Evolutionary conservation across 441 rosid genomes (phyloP).

Genomic region (Aquilaria agallochum): DNA sequence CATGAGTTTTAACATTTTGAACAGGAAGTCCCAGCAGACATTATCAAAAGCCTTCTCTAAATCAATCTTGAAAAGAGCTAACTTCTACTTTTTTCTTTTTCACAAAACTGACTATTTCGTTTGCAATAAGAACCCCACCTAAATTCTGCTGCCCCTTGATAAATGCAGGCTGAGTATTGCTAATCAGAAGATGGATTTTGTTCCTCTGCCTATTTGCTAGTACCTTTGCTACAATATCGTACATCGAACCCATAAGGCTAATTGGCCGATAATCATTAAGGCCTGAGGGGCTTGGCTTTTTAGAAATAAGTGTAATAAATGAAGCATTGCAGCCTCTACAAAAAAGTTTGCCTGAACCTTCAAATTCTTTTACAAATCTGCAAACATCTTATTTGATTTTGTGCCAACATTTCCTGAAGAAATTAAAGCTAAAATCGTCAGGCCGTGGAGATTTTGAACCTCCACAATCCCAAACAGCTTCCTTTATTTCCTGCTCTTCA

Average conservation of each 20-base stretch:
- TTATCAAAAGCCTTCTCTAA: too few species aligned
- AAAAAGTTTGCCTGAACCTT: neutral
- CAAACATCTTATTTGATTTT: neutral
- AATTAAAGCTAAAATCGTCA: neutral
- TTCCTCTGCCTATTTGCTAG: neutral
- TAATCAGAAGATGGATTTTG: neutral
- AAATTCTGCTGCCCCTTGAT: too few species aligned
- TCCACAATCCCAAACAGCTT: neutral
- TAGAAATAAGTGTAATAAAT: neutral
- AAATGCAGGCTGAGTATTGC: neutral
- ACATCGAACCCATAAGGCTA: neutral
- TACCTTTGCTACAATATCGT: neutral
- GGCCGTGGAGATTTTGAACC: neutral
- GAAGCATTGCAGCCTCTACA: neutral
- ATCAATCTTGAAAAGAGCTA: too few species aligned
- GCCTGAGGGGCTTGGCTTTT: neutral
- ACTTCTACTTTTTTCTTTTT: too few species aligned
- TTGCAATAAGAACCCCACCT: too few species aligned
- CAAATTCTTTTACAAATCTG: neutral
- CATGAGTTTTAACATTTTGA: neutral
- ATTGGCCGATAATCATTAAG: neutral
- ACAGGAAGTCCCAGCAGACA: neutral
- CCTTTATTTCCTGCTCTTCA: neutral
- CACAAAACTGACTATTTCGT: too few species aligned
- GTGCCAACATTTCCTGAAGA: neutral